phyloP scores from a whole-genome alignment of 768 basidiomycete species.

The Hemileccinum rubropunctum region DNA sequence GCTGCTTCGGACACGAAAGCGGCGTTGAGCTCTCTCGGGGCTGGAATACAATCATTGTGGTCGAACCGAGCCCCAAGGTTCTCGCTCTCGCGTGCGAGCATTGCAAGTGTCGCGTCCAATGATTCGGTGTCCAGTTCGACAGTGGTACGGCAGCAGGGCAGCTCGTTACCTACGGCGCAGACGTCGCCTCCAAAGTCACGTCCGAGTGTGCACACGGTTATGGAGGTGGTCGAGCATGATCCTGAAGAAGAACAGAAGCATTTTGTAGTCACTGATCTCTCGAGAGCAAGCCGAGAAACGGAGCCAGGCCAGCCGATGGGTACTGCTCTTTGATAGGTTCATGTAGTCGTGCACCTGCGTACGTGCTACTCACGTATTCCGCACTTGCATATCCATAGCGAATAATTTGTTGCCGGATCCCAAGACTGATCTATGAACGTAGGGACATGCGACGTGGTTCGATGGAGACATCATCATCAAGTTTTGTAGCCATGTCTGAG shows the following conservation, averaged over 20 bases:
- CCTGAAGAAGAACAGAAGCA: conserved; percentile 18
- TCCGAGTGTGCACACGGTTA: conserved; percentile 24
- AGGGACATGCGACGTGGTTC: too few species aligned
- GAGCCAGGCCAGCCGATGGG: conserved; percentile 22
- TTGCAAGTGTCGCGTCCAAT: conserved; percentile 23
- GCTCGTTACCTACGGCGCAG: conserved; percentile 2
- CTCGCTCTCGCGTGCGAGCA: conserved; percentile 32
- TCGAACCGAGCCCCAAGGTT: conserved; percentile 39
- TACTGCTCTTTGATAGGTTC: conserved; percentile 27
- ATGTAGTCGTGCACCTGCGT: background rate
- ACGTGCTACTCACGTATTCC: background rate
- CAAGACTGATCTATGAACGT: too few species aligned
- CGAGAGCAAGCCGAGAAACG: conserved; percentile 11
- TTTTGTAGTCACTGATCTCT: background rate
- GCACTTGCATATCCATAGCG: background rate
- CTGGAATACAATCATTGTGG: conserved; percentile 49
- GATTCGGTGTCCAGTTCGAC: conserved; percentile 20
- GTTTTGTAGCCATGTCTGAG: too few species aligned
- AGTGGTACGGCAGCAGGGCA: background rate
- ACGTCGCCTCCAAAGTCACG: conserved; percentile 13
- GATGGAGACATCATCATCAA: too few species aligned
- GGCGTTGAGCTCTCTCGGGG: conserved; percentile 39
- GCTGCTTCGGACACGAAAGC: conserved; percentile 35
- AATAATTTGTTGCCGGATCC: background rate
- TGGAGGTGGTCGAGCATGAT: conserved; percentile 23